Evolutionary conservation across 2,329 filamentous ascomycete genomes (phyloP).

Genomic region (Scedosporium boydii): DNA sequence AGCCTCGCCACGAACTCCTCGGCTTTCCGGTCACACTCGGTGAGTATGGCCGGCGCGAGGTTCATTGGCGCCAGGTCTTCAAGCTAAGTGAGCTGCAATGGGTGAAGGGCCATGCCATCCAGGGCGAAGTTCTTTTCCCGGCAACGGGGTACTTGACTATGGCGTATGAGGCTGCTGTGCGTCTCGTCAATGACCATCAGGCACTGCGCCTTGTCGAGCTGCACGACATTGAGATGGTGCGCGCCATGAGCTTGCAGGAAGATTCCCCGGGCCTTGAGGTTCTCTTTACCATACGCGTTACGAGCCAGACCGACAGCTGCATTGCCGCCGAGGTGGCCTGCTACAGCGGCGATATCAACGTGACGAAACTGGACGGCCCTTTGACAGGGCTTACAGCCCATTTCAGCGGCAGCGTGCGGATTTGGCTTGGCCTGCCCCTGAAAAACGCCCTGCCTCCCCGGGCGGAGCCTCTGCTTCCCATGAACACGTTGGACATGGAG

Average conservation of each 20-base stretch:
- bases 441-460: neutral
- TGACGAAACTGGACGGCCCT: no score
- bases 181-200: neutral
- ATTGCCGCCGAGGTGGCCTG: neutral
- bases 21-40: slow-evolving; percentile 10
- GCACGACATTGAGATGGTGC: no score
- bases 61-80: slow-evolving; percentile 14
- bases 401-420: no score
- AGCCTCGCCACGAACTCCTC: slow-evolving; percentile 15
- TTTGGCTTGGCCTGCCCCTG: neutral
- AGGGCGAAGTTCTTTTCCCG: slow-evolving; percentile 22
- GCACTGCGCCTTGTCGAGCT: neutral
- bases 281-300: no score
- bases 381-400: no score
- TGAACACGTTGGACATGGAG: neutral
- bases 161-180: slow-evolving; percentile 11
- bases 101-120: slow-evolving; percentile 19
- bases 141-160: slow-evolving; percentile 26
- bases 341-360: no score
- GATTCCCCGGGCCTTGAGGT: no score
- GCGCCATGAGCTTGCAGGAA: no score
- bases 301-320: neutral
- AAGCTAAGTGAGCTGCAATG: slow-evolving; percentile 17
- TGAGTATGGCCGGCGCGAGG: slow-evolving; percentile 6
- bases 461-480: neutral